Evolutionary conservation across 371 early-diverging fungal genomes (phyloP).

Genomic region (Syncephalastrum racemosum): DNA sequence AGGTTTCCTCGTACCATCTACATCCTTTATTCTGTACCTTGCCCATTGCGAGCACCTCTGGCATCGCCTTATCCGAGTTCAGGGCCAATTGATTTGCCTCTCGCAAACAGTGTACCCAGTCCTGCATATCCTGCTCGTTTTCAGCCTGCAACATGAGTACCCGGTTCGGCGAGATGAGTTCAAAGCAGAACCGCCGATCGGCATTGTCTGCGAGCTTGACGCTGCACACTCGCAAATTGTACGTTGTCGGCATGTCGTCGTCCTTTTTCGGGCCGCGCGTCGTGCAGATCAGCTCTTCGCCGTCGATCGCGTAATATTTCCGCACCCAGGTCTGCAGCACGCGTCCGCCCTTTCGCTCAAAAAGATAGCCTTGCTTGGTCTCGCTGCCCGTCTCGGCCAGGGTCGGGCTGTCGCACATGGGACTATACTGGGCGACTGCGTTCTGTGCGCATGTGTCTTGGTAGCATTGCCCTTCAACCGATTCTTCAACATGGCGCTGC

Average conservation of each 20-base stretch:
- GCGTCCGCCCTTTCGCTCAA: constrained; percentile 67
- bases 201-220: constrained; percentile 65
- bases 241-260: constrained; percentile 38
- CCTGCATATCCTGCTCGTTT: constrained; percentile 69
- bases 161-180: constrained; percentile 76
- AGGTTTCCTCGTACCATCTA: not conserved
- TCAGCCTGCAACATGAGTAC: constrained; percentile 83
- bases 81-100: constrained; percentile 69
- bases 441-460: constrained; percentile 34
- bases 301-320: constrained; percentile 70
- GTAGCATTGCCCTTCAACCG: constrained; percentile 27
- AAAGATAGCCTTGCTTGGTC: constrained; percentile 73
- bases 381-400: constrained; percentile 6
- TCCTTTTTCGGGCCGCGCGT: constrained; percentile 49
- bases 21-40: not conserved
- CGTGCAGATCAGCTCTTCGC: constrained; percentile 59
- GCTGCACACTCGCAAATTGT: constrained; percentile 77
- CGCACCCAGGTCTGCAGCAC: constrained; percentile 76
- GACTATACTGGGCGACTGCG: constrained; percentile 29
- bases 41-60: constrained; percentile 21
- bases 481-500: constrained; percentile 42
- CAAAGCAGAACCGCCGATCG: constrained; percentile 85
- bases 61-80: constrained; percentile 47
- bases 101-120: constrained; percentile 80
- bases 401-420: constrained; percentile 20